phyloP scores from a whole-genome alignment of 1,284 basidiomycete species.

The Mycocalia duriaeana region DNA sequence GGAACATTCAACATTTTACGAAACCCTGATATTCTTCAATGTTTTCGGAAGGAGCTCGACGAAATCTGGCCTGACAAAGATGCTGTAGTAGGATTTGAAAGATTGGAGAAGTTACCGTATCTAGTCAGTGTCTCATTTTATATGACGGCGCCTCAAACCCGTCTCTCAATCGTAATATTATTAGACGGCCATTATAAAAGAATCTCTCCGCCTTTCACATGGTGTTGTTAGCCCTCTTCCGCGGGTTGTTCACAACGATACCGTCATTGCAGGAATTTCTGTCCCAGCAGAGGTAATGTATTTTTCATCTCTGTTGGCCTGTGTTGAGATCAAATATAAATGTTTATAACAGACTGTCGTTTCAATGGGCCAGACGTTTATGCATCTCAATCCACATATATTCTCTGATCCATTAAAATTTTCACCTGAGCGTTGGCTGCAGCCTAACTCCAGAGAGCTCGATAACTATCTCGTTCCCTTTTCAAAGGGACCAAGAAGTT shows the following conservation, averaged over 20 bases:
- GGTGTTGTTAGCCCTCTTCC: constrained; percentile 27
- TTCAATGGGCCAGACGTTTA: constrained; percentile 24
- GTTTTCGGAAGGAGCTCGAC: constrained; percentile 22
- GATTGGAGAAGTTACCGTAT: constrained; percentile 29
- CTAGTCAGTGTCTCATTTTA: constrained; percentile 22
- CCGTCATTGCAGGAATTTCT: constrained; percentile 15
- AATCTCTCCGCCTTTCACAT: constrained; percentile 28
- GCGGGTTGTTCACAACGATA: constrained; percentile 18
- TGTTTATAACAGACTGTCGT: constrained; percentile 29
- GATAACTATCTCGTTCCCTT: constrained; percentile 30
- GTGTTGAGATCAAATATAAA: neutral
- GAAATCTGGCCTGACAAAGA: constrained; percentile 24
- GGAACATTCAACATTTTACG: constrained; percentile 27
- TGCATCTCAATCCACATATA: constrained; percentile 23
- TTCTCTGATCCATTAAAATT: constrained; percentile 32
- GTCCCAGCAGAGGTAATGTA: constrained; percentile 21
- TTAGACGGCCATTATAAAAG: constrained; percentile 31
- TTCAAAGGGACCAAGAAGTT: constrained; percentile 32
- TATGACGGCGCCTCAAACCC: neutral
- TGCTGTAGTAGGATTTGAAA: constrained; percentile 14
- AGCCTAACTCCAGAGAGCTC: constrained; percentile 17
- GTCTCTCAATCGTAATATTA: neutral
- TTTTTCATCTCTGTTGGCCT: neutral
- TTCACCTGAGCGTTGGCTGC: constrained; percentile 33
- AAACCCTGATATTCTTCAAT: constrained; percentile 15